Percentiles rank a stretch among this genome's conserved stretches.
These are phyloP conservation scores for Cenchrus americanus DNA, from an alignment of 176 grass and related monocot genomes.

Conservation along the genomic window DNA sequence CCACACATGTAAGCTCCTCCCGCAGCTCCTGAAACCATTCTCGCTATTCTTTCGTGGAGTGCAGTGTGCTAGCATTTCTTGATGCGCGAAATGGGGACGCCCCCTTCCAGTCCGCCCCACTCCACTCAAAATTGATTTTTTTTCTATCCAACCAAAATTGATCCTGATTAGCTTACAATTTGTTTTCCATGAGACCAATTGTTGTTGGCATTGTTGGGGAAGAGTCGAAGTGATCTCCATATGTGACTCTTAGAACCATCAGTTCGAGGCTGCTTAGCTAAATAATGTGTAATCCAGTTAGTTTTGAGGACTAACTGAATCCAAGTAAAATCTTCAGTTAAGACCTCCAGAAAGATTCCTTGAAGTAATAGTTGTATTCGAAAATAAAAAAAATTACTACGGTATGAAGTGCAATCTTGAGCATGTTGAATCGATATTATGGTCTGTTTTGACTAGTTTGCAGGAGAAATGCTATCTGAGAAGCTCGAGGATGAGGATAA, in stretches of 20 bases:
- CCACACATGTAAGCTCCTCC: constrained; percentile 47
- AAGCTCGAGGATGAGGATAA: constrained; percentile 48
- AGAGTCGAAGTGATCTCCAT: too few relatives aligned
- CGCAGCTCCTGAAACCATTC: not conserved
- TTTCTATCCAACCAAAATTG: too few relatives aligned
- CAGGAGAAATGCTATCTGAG: constrained; percentile 46
- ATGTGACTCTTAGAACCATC: too few relatives aligned
- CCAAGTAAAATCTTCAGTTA: not conserved
- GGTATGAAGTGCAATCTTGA: too few relatives aligned
- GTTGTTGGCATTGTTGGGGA: too few relatives aligned
- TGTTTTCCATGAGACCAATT: too few relatives aligned
- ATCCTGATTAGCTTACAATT: too few relatives aligned
- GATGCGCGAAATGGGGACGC: not conserved
- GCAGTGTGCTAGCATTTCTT: not conserved
- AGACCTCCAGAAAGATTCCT: not conserved
- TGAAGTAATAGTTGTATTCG: not conserved
- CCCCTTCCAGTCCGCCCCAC: not conserved
- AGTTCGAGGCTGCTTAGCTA: too few relatives aligned
- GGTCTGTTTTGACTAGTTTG: constrained; percentile 39
- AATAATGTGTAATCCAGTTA: too few relatives aligned
- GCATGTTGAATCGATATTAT: not conserved
- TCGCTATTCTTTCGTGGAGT: not conserved
- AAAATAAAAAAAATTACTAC: too few relatives aligned
- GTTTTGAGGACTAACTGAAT: too few relatives aligned
- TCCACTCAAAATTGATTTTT: not conserved